These are phyloP conservation scores for Lichtheimia hyalospora DNA, from an alignment of 371 early-diverging fungal species.

Conservation along the genomic window DNA sequence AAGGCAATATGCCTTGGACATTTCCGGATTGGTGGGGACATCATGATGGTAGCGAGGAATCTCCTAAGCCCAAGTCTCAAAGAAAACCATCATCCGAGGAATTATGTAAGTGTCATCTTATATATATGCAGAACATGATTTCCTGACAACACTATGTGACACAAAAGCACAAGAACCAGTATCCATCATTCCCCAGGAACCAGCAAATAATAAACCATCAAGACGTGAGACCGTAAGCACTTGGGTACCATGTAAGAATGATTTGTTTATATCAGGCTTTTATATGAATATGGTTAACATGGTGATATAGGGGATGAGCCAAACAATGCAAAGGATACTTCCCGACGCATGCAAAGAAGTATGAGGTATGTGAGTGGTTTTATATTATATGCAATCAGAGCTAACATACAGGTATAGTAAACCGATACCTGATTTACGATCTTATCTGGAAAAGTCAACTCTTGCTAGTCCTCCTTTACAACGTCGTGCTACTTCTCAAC, in stretches of 20 bases:
- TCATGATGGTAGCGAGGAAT: conserved; percentile 19
- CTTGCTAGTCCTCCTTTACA: not conserved
- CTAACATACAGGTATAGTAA: not conserved
- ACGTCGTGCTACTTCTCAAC: conserved; percentile 6
- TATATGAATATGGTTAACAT: not conserved
- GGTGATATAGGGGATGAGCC: conserved; percentile 14
- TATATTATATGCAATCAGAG: not conserved
- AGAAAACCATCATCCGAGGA: too few species aligned
- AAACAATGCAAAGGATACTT: not conserved
- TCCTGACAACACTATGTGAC: too few species aligned
- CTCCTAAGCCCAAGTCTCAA: too few species aligned
- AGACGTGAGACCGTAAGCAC: conserved; percentile 13
- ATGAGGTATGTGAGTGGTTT: conserved; percentile 1
- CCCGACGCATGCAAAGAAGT: conserved; percentile 5
- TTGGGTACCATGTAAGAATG: conserved; percentile 21
- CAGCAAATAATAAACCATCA: conserved; percentile 3
- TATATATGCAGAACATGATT: too few species aligned
- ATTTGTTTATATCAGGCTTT: not conserved
- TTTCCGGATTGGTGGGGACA: conserved; percentile 47
- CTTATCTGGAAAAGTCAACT: conserved; percentile 17
- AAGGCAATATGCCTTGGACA: conserved; percentile 27
- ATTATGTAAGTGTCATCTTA: too few species aligned
- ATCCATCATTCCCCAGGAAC: not conserved
- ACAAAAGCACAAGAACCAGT: conserved; percentile 6
- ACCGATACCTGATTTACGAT: conserved; percentile 24